These are phyloP conservation scores for Herpetomonas samuelpessoai DNA, from an alignment of 208 protist species.

Conservation along the genomic window DNA sequence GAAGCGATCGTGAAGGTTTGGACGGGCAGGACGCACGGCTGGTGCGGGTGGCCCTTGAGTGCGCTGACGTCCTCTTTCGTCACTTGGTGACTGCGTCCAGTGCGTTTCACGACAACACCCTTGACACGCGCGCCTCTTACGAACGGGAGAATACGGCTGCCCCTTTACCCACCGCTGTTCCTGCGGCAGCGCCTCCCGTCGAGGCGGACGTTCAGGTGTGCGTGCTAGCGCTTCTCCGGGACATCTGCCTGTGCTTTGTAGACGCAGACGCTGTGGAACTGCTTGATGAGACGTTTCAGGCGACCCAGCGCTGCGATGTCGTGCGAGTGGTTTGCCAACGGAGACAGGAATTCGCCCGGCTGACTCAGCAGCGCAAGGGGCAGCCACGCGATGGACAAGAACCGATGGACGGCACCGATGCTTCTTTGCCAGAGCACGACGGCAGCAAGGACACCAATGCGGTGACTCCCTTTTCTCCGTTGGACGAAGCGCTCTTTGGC, in stretches of 20 bases:
- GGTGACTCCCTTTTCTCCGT: not conserved
- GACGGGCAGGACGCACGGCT: too few relatives aligned
- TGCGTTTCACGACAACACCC: too few relatives aligned
- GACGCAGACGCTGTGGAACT: constrained; percentile 11
- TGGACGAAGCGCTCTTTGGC: constrained; percentile 2
- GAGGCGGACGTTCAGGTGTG: too few relatives aligned
- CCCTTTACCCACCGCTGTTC: too few relatives aligned
- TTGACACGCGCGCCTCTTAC: too few relatives aligned
- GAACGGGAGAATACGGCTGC: too few relatives aligned
- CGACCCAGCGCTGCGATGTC: not conserved
- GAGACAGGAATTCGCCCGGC: not conserved
- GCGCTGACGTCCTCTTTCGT: too few relatives aligned
- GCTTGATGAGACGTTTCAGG: not conserved
- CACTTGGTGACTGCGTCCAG: too few relatives aligned
- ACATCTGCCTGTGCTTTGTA: constrained; percentile 32
- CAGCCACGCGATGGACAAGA: not conserved
- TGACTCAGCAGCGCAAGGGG: not conserved
- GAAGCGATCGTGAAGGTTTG: too few relatives aligned
- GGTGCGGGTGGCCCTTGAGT: too few relatives aligned
- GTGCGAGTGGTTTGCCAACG: not conserved
- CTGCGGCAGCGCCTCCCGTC: too few relatives aligned
- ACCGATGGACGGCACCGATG: not conserved
- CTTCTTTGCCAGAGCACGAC: not conserved
- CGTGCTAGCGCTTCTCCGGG: constrained; percentile 15
- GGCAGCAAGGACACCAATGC: not conserved